A percentile compares a stretch with the other conserved stretches of the same genome.
Evolutionary conservation across 768 basidiomycete genomes (phyloP).

Genomic region (Hygrophorus russula): DNA sequence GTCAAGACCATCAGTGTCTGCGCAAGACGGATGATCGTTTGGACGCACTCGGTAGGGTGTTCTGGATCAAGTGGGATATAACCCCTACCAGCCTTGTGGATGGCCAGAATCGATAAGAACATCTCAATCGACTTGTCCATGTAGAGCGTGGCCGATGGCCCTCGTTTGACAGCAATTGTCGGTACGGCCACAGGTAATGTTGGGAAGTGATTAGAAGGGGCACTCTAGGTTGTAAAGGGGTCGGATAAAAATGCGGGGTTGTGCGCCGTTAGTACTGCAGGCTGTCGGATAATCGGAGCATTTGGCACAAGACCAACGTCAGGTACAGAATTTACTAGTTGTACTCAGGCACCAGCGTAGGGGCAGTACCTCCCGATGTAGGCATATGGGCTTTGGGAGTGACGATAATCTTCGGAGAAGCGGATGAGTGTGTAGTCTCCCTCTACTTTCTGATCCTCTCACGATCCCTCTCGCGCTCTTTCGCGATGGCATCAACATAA

Average conservation of each 20-base stretch:
- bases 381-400: background rate
- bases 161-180: too few relatives aligned
- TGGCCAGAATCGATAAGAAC: too few relatives aligned
- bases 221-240: conserved; percentile 30
- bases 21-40: too few relatives aligned
- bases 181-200: conserved; percentile 13
- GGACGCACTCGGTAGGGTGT: too few relatives aligned
- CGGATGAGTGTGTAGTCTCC: conserved; percentile 21
- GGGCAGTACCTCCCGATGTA: background rate
- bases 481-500: conserved; percentile 67
- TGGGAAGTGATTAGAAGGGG: conserved; percentile 7
- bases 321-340: background rate
- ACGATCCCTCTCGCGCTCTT: conserved; percentile 68
- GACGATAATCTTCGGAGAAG: background rate
- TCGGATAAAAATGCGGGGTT: conserved; percentile 40
- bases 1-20: too few relatives aligned
- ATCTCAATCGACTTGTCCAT: too few relatives aligned
- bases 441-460: conserved; percentile 61
- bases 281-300: background rate
- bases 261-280: too few relatives aligned
- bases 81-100: too few relatives aligned
- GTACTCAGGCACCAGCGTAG: too few relatives aligned
- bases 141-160: too few relatives aligned
- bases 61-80: too few relatives aligned
- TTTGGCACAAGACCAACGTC: background rate